Evolutionary conservation across 2,329 filamentous ascomycete species (phyloP), one percentile per base, ranked within the genome.

Genomic region (Salinomyces thailandicus): DNA sequence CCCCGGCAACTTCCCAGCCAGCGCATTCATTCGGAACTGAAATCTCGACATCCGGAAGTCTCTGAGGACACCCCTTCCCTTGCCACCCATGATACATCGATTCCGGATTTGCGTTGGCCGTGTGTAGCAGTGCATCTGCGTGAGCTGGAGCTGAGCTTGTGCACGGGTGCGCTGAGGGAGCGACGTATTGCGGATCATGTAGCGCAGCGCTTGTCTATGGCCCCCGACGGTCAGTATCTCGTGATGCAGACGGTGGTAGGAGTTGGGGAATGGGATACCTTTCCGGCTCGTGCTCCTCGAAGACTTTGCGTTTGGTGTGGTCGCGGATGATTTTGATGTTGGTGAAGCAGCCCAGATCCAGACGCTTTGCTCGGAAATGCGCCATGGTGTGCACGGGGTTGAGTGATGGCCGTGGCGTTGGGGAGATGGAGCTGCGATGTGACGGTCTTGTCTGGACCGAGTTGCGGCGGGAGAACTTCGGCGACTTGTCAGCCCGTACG

Each of bases 111-210:
- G 87, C 33, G 89, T 94, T 40, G 85, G 77, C 43, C 87, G 75
- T 22, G 91, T 96, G 65, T 96, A 96, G 69, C 77, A 79, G 68
- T 95, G 87, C 89, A 96, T 95, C 65, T 93, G 81, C 3, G 81
- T 77, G 48, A 98, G 71, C 65, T 96, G 81, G 38, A 98, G 75
- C 68, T 96, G 89, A 28, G 91, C 91, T 60, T 93, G 83, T 44
- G 85, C 85, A 54, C 93, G 83, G 35, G 82, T 78, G 54, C 87
- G 77, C 38, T 78, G 71, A 2, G 87, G 77, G 3, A 98, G 79
- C 1, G 79, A 81, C 19, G 85, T 91, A 63, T 98, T 98, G 61
- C 84, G 85, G 60, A 94, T 85, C 46, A 94, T 81, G 67, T 95
- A 95, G 53, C 65, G 62, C 33, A 70, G 66, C 3, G 68, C 89